These are phyloP conservation scores for Leccinum arenicola DNA, from an alignment of 768 basidiomycete genomes.

Conservation along the genomic window DNA sequence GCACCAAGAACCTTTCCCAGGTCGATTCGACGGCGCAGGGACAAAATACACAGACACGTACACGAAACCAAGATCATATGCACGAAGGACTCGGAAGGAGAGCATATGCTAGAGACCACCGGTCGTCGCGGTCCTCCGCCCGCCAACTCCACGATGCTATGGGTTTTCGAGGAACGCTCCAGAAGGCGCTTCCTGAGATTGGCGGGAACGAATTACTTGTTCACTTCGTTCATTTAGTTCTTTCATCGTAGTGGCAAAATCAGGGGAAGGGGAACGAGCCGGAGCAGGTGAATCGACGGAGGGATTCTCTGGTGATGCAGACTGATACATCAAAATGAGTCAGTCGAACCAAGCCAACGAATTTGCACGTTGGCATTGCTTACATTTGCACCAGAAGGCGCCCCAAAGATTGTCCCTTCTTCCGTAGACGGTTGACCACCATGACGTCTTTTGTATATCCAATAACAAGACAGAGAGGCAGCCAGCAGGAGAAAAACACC, in stretches of 20 bases:
- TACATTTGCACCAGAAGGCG: neutral
- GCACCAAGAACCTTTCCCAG: too few species aligned
- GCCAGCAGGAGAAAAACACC: neutral
- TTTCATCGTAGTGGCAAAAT: neutral
- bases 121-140: neutral
- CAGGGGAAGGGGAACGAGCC: neutral
- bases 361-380: neutral
- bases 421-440: neutral
- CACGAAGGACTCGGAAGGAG: neutral
- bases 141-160: neutral
- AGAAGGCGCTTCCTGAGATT: neutral
- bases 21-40: too few species aligned
- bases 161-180: neutral
- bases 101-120: neutral
- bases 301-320: neutral
- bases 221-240: neutral
- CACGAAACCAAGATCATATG: neutral
- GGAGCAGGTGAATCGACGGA: neutral
- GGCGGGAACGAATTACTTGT: neutral
- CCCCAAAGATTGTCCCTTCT: neutral
- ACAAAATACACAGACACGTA: neutral
- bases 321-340: neutral
- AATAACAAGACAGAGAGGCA: neutral
- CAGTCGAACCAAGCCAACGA: neutral
- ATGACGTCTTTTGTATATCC: neutral